These are phyloP conservation scores for Phlebiopsis gigantea DNA, from an alignment of 768 basidiomycete genomes.

Conservation along the genomic window DNA sequence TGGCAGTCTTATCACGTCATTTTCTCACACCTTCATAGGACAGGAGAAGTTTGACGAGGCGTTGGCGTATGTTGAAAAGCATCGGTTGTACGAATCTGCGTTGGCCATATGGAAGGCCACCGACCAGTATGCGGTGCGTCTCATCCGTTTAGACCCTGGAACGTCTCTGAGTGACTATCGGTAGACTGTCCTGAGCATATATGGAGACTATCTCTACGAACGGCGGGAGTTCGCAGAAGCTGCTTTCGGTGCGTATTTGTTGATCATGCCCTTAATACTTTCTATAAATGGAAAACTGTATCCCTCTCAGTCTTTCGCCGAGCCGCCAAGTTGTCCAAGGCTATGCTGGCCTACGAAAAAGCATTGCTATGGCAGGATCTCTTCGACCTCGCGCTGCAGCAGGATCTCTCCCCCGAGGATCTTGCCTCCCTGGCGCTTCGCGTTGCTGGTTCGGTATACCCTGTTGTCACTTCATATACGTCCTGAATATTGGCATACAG, in stretches of 20 bases:
- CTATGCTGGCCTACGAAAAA: constrained; percentile 85
- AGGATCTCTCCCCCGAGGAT: constrained; percentile 47
- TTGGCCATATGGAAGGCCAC: constrained; percentile 69
- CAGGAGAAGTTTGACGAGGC: constrained; percentile 73
- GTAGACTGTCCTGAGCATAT: constrained; percentile 65
- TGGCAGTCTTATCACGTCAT: constrained; percentile 6
- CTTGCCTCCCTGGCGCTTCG: constrained; percentile 65
- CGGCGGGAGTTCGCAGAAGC: constrained; percentile 79
- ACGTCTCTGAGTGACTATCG: background rate
- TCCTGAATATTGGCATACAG: constrained; percentile 34
- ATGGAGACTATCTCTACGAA: constrained; percentile 87
- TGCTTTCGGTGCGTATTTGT: constrained; percentile 54
- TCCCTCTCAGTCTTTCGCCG: constrained; percentile 61
- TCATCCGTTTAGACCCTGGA: background rate
- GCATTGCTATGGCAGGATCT: constrained; percentile 89
- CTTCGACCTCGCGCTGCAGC: constrained; percentile 68
- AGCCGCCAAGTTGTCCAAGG: constrained; percentile 58
- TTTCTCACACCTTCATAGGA: constrained; percentile 35
- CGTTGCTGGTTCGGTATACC: constrained; percentile 58
- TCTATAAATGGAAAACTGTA: no score
- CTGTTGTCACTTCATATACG: background rate
- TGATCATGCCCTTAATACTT: background rate
- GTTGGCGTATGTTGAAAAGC: constrained; percentile 67
- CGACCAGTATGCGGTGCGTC: constrained; percentile 54
- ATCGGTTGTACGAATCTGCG: constrained; percentile 72